These are phyloP conservation scores for Notholithocarpus densiflorus DNA, from an alignment of 306 rosid species.

Conservation along the genomic window DNA sequence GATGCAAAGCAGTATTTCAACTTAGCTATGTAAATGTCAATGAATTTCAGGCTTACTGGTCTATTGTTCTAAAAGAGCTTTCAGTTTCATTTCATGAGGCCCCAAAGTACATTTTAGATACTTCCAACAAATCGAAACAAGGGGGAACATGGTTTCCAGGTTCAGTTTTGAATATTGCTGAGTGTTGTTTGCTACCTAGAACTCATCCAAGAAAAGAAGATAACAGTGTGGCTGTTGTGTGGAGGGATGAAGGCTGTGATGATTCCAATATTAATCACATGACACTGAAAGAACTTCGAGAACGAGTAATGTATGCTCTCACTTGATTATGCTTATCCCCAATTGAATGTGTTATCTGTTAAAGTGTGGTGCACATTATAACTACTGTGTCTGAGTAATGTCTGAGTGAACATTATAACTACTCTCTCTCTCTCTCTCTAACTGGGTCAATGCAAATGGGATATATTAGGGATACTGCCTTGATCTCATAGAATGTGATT, in stretches of 20 bases:
- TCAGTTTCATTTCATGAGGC: constrained; percentile 50
- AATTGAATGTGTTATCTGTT: neutral
- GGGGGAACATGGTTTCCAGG: constrained; percentile 76
- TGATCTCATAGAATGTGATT: neutral
- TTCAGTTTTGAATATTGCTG: constrained; percentile 69
- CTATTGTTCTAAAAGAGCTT: constrained; percentile 64
- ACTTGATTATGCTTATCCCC: neutral
- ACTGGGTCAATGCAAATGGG: neutral
- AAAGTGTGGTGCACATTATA: neutral
- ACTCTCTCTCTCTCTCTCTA: too few species aligned
- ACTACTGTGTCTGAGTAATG: neutral
- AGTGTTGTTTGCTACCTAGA: constrained; percentile 65
- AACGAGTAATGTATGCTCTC: constrained; percentile 67
- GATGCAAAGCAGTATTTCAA: neutral
- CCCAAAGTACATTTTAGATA: constrained; percentile 61
- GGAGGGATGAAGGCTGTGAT: constrained; percentile 77
- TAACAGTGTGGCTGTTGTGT: constrained; percentile 56
- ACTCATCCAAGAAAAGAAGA: constrained; percentile 52
- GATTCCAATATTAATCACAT: constrained; percentile 42
- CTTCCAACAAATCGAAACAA: constrained; percentile 42
- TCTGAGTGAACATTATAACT: too few species aligned
- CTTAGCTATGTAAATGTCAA: neutral
- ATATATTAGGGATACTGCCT: neutral
- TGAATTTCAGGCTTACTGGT: constrained; percentile 67
- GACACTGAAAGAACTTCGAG: constrained; percentile 68